Evolutionary conservation across 257 asterid species (phyloP), one percentile per base, ranked within the genome.

Genomic region (Dorcoceras hygrometricum): DNA sequence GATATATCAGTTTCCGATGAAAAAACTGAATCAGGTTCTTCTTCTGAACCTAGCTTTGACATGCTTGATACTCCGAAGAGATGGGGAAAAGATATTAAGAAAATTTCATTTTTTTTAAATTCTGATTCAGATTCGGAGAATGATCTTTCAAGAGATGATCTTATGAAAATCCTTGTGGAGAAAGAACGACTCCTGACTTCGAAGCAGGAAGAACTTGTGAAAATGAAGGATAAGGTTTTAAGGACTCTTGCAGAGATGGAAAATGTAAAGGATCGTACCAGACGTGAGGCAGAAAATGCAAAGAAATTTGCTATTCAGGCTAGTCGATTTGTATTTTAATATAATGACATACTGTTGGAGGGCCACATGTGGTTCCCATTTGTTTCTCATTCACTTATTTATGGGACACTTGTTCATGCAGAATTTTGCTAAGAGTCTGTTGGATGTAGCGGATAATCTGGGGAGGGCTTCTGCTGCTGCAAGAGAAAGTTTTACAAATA

Each of bases 271-370:
- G 89, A 76, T 54, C 89, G 98, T 53, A 80, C 84, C 22, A 83
- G 78, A 73, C 95, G 98, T 11, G 96, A 91, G 53, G 81, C 95
- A 6, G 98, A 91, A 71, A 89, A 91, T 69, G 25, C 91, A 65
- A 91, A 87, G 76, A 91, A 87, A 69, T 87, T 87, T 67, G 96
- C 98, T 16, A 76, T 91, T 78, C 96, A 87, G 93, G 96, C 89
- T 57, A 57, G 51, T 76, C 59, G 58, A 26, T 32, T 55, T 55
- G 43, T 28, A n/a, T 68, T 28, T 2, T 34, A 22, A 36, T 16
- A 31, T 51, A 14, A 43, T 19, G 32, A 20, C 24, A 9, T 24
- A 51, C 57, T 34, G 34, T 58, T 64, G 6, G 23, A 57, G 6
- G 25, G 57, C 58, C 32, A 39, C 59, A 1, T 24, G 54, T 34